Base-by-base conservation (phyloP, 2,329 filamentous ascomycete species). In the Colletotrichum noveboracense region DNA sequence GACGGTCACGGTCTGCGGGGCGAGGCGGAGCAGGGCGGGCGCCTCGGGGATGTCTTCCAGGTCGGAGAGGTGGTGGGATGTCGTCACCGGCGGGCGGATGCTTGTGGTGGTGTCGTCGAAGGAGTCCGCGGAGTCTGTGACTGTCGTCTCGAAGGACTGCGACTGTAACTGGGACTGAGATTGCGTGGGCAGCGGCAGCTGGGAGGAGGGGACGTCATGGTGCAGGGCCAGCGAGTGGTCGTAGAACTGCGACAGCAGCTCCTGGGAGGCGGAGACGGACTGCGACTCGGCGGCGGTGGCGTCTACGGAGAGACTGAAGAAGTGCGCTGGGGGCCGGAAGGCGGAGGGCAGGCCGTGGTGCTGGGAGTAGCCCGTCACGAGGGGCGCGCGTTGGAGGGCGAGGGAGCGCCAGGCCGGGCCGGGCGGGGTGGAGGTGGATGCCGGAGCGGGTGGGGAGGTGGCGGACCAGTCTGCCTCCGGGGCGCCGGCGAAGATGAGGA, bases 1-100 rank as follows among this genome's bases (percentile, higher is more conserved):
- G 30, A 96, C 91, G 0, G 95, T 96, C 81, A 96, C 91, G 0
- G 95, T 98, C 81, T 96, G 94, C 0, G 96, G 96, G 34, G 89
- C 87, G 62, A 97, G 93, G 0, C 90, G 90, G 12, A 88, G 82
- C 7, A 98, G 87, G 79, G 94, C 91, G 4, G 82, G 81, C 1
- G 94, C 93, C 24, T 88, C 89, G 0, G 96, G 96, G 12, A 98
- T 87, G 76, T 93, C 91, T 68, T 90, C 89, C 16, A 98, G 87
- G 79, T 95, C 88, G 34, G 87, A 92, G 55, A 96, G 83, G 43
- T 87, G 85, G 16, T 83, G 87, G 80, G 78, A 86, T n/a, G 60
- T 56, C 6, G 36, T 21, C 80, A 28, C 84, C 78, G 78, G 80
- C 71, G 77, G 78, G 76, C 66, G 71, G 79, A 76, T 78, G 66